Conservation (phyloP, 768 basidiomycete genomes). For the Pleurotus ostreatus region DNA sequence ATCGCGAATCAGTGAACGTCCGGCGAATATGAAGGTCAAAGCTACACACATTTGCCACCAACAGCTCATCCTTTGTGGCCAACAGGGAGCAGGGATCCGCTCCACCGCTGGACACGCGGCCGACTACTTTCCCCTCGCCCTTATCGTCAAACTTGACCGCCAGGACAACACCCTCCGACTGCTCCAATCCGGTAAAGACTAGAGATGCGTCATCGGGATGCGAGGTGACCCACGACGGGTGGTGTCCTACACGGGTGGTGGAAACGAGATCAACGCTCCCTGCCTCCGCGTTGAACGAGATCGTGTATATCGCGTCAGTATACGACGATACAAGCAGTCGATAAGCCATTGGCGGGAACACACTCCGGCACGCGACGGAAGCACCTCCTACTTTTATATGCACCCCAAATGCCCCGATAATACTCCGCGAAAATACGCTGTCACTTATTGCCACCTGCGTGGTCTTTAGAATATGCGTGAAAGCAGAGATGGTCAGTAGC, state of each 20-base stretch:
- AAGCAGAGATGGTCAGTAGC: background rate
- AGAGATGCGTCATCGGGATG: conserved; percentile 54
- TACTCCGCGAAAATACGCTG: conserved; percentile 3
- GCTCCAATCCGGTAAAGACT: conserved; percentile 65
- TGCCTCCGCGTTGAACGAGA: conserved; percentile 54
- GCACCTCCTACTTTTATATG: background rate
- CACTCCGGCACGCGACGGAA: background rate
- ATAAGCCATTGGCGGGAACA: conserved; percentile 24
- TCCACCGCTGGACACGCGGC: conserved; percentile 49
- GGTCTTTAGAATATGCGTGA: background rate
- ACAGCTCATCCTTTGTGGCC: conserved; percentile 51
- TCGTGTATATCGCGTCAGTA: conserved; percentile 56
- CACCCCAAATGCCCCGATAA: background rate
- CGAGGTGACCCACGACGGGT: conserved; percentile 74
- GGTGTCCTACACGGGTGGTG: conserved; percentile 46
- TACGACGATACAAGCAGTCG: conserved; percentile 65
- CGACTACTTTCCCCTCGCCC: conserved; percentile 49
- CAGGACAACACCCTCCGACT: conserved; percentile 59
- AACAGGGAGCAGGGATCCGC: conserved; percentile 62
- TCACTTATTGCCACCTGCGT: background rate
- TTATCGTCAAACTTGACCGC: conserved; percentile 54
- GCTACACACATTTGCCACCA: conserved; percentile 69
- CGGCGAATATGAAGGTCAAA: background rate
- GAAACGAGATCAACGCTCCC: conserved; percentile 42
- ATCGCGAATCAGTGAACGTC: background rate